Percentiles rank a stretch among this genome's conserved stretches.
Evolutionary conservation across 768 basidiomycete species (phyloP).

Genomic region (Scleroderma bovista): DNA sequence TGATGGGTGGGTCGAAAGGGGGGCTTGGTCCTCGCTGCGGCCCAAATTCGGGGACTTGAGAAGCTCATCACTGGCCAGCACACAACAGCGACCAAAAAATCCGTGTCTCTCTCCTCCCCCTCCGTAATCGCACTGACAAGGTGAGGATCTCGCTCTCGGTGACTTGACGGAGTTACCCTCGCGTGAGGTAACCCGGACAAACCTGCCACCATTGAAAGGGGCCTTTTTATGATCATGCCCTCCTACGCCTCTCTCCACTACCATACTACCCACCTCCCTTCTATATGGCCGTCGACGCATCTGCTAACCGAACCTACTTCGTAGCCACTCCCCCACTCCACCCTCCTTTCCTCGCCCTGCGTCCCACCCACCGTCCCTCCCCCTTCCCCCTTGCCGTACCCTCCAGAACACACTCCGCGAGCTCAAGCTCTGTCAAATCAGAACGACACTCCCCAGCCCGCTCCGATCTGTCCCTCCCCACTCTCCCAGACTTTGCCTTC

Average conservation of each 20-base stretch:
- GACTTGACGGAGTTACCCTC: slow-evolving; percentile 5
- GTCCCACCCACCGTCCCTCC: slow-evolving; percentile 2
- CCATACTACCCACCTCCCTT: neutral
- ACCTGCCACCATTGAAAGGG: slow-evolving; percentile 6
- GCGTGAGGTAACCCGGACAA: slow-evolving; percentile 17
- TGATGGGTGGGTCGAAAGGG: neutral
- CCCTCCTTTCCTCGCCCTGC: neutral
- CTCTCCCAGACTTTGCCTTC: slow-evolving; percentile 19
- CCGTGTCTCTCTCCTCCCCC: neutral
- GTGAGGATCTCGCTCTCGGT: neutral
- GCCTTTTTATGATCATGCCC: no score
- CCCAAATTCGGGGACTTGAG: slow-evolving; percentile 2
- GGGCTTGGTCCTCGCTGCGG: neutral
- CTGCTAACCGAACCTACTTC: slow-evolving; percentile 12
- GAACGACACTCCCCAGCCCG: slow-evolving; percentile 21
- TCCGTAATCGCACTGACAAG: neutral
- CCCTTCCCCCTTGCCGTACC: slow-evolving; percentile 3
- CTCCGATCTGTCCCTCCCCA: slow-evolving; percentile 17
- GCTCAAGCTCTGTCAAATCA: slow-evolving; percentile 23
- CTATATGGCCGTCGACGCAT: slow-evolving; percentile 19
- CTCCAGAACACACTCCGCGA: slow-evolving; percentile 1
- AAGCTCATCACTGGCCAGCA: slow-evolving; percentile 1
- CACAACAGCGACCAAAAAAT: neutral
- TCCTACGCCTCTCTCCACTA: no score
- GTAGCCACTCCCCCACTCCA: slow-evolving; percentile 1